Conservation (phyloP, 345 rosid genomes). For the Salix koriyanagi region DNA sequence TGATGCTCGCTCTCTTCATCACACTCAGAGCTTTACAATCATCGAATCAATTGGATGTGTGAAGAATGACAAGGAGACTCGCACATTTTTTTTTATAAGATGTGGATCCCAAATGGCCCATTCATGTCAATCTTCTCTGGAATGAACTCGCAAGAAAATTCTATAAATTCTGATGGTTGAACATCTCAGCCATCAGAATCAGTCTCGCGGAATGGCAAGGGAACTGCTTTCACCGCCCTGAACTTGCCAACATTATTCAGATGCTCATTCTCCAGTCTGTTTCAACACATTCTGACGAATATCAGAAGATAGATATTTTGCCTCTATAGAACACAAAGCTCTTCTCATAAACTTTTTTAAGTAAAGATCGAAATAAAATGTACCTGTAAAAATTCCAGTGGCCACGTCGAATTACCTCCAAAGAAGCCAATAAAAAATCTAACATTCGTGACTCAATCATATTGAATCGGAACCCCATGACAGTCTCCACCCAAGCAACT, state of each 20-base stretch:
- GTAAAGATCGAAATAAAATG: background rate
- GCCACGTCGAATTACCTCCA: slow-evolving; percentile 87
- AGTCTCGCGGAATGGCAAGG: slow-evolving; percentile 69
- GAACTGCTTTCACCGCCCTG: slow-evolving; percentile 87
- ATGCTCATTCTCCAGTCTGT: slow-evolving; percentile 93
- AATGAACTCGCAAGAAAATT: background rate
- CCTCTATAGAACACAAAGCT: background rate
- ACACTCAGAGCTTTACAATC: slow-evolving; percentile 9
- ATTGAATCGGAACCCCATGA: slow-evolving; percentile 50
- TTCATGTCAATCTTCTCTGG: background rate
- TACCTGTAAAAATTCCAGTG: slow-evolving; percentile 99
- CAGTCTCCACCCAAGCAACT: slow-evolving; percentile 79
- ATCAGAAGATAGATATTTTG: background rate
- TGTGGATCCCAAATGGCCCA: background rate
- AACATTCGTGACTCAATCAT: slow-evolving; percentile 54
- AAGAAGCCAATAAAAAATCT: slow-evolving; percentile 80
- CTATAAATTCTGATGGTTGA: background rate
- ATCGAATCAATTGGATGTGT: slow-evolving; percentile 5
- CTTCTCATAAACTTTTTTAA: background rate
- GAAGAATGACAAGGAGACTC: background rate
- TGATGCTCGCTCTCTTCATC: background rate
- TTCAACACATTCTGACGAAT: background rate
- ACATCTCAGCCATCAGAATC: slow-evolving; percentile 56
- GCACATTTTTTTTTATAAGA: background rate
- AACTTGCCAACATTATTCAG: slow-evolving; percentile 76